Base-by-base conservation (phyloP, 495 filamentous ascomycete species). In the Clavariopsis aquatica region DNA sequence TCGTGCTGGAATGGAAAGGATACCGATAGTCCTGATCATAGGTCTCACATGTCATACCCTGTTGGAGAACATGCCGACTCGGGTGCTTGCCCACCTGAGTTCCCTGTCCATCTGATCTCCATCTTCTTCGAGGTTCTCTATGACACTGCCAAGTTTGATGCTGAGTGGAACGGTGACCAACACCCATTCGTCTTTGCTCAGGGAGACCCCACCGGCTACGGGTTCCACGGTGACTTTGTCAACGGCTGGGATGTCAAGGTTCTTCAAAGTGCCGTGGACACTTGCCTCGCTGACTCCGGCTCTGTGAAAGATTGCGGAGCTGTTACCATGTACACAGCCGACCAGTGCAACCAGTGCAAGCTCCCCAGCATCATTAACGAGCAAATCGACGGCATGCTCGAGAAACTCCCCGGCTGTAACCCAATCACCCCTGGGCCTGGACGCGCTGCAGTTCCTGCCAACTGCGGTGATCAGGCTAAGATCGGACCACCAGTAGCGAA, bases 71-170 rank as follows among this genome's bases (percentile, higher is more conserved):
- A 78, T 57, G 81, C 72, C 64, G 79, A 86, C 62, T 76, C 66
- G 27, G 83, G 80, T 26, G 63, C 68, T 20, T 86, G 82, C 66
- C 82, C 82, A 15, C 63, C 75, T 13, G 78, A 81, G 52, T 89
- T 88, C 77, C 85, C 85, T 0, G 70, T 77, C 4, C 82, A 83
- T n/a, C 75, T 85, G 10, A 78, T 86, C 66, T 86, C 87, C 49
- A 76, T 91, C 57, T 91, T 91, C 77, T 85, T 81, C 67, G 89
- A 91, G 76, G 77, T 87, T 28, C 81, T 86, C 70, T 91, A 82
- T 77, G 77, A 86, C 70, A 85, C 85, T 12, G 75, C 81, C 60
- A 71, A 73, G 6, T 85, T 87, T 63, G 72, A 75, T 17, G 74
- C 82, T 62, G 72, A 79, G 67, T 89, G 85, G 80, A 81, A 80